Evolutionary conservation across 768 basidiomycete species (phyloP).

Genomic region (Clitopilus passeckerianus): DNA sequence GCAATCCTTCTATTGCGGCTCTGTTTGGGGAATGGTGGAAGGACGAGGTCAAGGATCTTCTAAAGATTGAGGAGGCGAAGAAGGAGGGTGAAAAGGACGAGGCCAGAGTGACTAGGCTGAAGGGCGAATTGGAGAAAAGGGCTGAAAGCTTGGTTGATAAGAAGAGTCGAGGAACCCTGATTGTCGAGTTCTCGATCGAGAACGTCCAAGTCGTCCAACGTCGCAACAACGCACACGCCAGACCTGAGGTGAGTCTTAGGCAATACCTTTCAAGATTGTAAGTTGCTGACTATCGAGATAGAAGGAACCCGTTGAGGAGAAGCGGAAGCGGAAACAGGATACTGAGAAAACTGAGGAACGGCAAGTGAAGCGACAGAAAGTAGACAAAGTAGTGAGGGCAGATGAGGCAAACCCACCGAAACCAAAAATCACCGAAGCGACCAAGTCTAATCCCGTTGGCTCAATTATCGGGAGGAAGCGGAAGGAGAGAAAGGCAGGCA

Average conservation of each 20-base stretch:
- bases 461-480: constrained; percentile 79
- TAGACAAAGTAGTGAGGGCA: constrained; percentile 12
- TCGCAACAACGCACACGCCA: constrained; percentile 49
- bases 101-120: constrained; percentile 50
- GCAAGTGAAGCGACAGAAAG: constrained; percentile 34
- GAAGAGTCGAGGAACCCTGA: constrained; percentile 47
- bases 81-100: constrained; percentile 33
- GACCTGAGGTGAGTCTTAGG: constrained; percentile 18
- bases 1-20: constrained; percentile 60
- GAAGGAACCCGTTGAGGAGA: constrained; percentile 8
- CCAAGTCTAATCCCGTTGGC: constrained; percentile 38
- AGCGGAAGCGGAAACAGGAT: constrained; percentile 6
- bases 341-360: constrained; percentile 25
- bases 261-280: neutral
- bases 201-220: constrained; percentile 87
- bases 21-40: constrained; percentile 85
- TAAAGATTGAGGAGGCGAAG: constrained; percentile 49
- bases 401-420: neutral
- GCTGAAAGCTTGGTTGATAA: constrained; percentile 16
- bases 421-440: constrained; percentile 10
- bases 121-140: constrained; percentile 46
- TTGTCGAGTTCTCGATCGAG: constrained; percentile 97
- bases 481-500: constrained; percentile 52
- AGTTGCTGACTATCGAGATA: constrained; percentile 1
- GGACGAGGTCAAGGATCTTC: constrained; percentile 61